Conservation (phyloP, 78 protist genomes). For the Chrysochromulina parva region DNA sequence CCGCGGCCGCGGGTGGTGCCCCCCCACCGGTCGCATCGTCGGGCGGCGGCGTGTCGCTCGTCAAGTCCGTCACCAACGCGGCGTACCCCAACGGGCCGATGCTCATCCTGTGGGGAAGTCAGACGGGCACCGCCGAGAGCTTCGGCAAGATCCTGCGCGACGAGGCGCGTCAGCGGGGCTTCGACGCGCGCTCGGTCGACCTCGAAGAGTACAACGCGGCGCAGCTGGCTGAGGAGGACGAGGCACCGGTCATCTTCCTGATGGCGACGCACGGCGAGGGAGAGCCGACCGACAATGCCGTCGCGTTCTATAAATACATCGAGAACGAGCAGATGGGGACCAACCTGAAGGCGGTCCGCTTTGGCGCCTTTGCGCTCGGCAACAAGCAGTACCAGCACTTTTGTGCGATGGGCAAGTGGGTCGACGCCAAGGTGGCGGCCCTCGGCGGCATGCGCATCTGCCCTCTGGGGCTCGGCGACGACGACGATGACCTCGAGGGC, state of each 20-base stretch:
- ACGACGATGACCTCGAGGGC: slow-evolving; percentile 62
- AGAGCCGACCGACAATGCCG: slow-evolving; percentile 91
- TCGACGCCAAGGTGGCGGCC: slow-evolving; percentile 63
- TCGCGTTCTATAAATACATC: slow-evolving; percentile 55
- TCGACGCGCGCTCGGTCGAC: slow-evolving; percentile 60
- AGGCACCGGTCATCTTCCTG: slow-evolving; percentile 57
- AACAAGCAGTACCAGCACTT: slow-evolving; percentile 88
- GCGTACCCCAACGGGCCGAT: background rate
- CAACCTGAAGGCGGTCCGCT: slow-evolving; percentile 2
- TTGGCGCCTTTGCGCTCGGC: slow-evolving; percentile 82
- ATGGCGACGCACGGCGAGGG: slow-evolving; percentile 91
- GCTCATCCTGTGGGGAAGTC: slow-evolving; percentile 74
- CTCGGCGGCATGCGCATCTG: slow-evolving; percentile 68
- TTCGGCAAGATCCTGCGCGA: slow-evolving; percentile 58
- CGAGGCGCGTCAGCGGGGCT: slow-evolving; percentile 71
- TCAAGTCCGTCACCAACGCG: too few relatives aligned
- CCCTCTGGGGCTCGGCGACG: slow-evolving; percentile 85
- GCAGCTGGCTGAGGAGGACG: background rate
- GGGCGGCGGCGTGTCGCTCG: too few relatives aligned
- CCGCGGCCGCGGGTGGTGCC: too few relatives aligned
- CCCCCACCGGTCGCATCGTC: too few relatives aligned
- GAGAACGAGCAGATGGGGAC: slow-evolving; percentile 36
- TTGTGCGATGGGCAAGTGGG: slow-evolving; percentile 69
- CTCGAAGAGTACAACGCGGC: slow-evolving; percentile 40
- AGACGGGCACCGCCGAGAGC: slow-evolving; percentile 88